Evolutionary conservation across 176 grass and related monocot species (phyloP), one percentile per base, ranked within the genome.

Genomic region (Raddia guianensis): DNA sequence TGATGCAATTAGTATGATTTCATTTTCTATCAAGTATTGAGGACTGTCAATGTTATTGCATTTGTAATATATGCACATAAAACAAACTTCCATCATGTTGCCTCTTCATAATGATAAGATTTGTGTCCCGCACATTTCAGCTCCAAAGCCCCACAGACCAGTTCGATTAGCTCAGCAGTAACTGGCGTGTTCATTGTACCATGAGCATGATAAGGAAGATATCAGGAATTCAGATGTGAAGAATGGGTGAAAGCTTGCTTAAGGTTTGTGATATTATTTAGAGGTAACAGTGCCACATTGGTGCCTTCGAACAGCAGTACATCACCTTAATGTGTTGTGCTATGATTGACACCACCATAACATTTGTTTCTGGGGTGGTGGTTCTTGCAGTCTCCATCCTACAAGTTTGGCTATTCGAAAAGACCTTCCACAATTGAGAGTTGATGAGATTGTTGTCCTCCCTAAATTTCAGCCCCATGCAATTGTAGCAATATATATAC

Each of bases 61-160:
- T 55, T 47, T 35, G 44, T 57, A 67, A 54, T 3, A 46, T 44
- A 40, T 49, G 47, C 52, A 44, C 43, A 62, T 60, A 50, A 68
- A 69, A 3, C 44, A 19, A 66, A 9, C 9, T 74, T 81, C 46
- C 8, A 12, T 59, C 15, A 42, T 80, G 55, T 55, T 20, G 40
- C 5, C 80, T 80, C 33, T 63, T n/a, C 15, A 13, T 49, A 62
- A 35, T 74, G 67, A 70, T 55, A 8, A 43, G 20, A 27, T 2
- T 27, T 55, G 62, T 79, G 51, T 66, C 60, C 62, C 44, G 62
- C 84, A 46, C 66, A 34, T 89, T 91, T 80, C 84, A 99, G 96
- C 96, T 73, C 96, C 96, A 65, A 99, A 93, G 82, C 96, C 96
- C 83, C 90, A 95, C 84, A 89, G 88, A 32, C 82, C 90, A 45